phyloP scores from a whole-genome alignment of 2,329 filamentous ascomycete genomes.

The Chaetoscypha palmicola region DNA sequence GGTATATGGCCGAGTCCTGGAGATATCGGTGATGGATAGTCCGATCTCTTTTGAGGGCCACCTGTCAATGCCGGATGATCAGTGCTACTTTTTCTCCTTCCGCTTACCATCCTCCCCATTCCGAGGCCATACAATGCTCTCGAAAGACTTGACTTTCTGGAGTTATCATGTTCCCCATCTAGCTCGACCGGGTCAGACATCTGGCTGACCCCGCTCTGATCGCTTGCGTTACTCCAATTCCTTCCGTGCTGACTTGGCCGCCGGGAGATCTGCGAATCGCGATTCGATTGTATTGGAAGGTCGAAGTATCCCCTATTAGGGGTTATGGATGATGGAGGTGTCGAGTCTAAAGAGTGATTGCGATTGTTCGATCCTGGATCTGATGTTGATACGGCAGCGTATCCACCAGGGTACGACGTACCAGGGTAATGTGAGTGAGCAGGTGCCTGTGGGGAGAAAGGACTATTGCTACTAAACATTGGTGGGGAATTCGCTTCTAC shows the following conservation, averaged over 20 bases:
- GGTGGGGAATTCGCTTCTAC: slow-evolving; percentile 21
- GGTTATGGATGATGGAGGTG: slow-evolving; percentile 14
- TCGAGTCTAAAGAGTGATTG: slow-evolving; percentile 14
- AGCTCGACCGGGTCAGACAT: slow-evolving; percentile 15
- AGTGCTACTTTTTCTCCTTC: slow-evolving; percentile 2
- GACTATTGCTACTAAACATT: slow-evolving; percentile 12
- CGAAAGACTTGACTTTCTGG: slow-evolving; percentile 9
- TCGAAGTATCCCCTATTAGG: slow-evolving; percentile 20
- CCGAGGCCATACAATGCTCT: slow-evolving; percentile 13
- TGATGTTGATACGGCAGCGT: slow-evolving; percentile 18
- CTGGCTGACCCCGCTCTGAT: slow-evolving; percentile 16
- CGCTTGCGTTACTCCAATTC: slow-evolving; percentile 22
- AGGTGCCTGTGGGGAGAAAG: slow-evolving; percentile 17
- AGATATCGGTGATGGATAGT: not conserved
- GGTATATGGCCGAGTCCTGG: slow-evolving; percentile 16
- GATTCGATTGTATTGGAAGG: slow-evolving; percentile 13
- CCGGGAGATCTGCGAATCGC: slow-evolving; percentile 11
- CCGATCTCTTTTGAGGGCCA: not conserved
- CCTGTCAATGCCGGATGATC: not conserved
- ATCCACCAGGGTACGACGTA: slow-evolving; percentile 14
- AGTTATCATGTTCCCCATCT: slow-evolving; percentile 14
- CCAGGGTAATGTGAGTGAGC: slow-evolving; percentile 13
- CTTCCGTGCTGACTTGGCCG: slow-evolving; percentile 20
- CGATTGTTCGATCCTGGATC: slow-evolving; percentile 14
- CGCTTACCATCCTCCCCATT: slow-evolving; percentile 29